Evolutionary conservation across 2,329 filamentous ascomycete species (phyloP), one percentile per base, ranked within the genome.

Genomic region (Fusarium gaditjirri): DNA sequence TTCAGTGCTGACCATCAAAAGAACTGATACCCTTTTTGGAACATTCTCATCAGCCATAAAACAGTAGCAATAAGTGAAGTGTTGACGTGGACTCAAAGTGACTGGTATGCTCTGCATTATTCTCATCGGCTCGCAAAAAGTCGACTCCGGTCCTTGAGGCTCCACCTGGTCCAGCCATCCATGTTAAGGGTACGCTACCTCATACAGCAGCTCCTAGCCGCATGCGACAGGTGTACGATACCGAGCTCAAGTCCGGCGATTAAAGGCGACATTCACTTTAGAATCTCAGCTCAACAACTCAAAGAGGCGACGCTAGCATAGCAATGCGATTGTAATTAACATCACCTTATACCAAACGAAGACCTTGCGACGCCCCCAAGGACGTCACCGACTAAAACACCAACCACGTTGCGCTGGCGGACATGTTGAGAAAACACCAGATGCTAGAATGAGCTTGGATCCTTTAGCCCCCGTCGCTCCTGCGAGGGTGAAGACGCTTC

Each of bases 381-480:
- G 72, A 68, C 54, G 65, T 69, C 71, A 64, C 61, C 56, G 31
- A 71, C 49, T 62, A 57, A 73, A 68, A 57, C 57, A 63, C 57
- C 65, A 60, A 63, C 54, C 54, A 68, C 61, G 61, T 61, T 72
- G 61, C 71, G 68, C 65, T 55, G 63, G 70, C 71, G 68, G 77
- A 79, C 70, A 81, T 80, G 79, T 76, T 81, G 77, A 78, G 71
- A 61, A 71, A 70, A 70, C 73, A 75, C 65, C 82, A 80, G 80
- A 84, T 86, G 84, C 82, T 86, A 92, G 84, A 80, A 97, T 97
- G 94, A 92, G 89, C 85, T 88, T 93, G 84, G 95, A 98, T 86
- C 91, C 93, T 82, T 90, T 97, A 81, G 93, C 95, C 81, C 94
- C 95, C 83, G 91, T 95, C 85, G 93, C 95, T 83, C 94, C 94